Evolutionary conservation across 306 rosid genomes (phyloP).

Genomic region (Arachis stenosperma): DNA sequence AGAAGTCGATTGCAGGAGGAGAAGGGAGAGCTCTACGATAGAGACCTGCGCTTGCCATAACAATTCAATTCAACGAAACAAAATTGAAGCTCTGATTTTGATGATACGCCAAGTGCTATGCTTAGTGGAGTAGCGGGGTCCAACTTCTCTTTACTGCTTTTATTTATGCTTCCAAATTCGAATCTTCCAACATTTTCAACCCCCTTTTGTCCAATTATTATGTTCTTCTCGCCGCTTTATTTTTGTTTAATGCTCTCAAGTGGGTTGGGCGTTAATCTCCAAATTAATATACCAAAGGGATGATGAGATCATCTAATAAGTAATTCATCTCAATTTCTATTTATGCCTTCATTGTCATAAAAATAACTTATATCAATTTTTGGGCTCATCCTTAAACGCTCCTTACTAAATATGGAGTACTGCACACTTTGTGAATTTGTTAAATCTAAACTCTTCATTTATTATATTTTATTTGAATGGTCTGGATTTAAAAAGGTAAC

Average conservation of each 20-base stretch:
- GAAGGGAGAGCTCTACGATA: slow-evolving; percentile 72
- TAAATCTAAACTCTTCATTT: no score
- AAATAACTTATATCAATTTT: no score
- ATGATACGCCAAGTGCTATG: neutral
- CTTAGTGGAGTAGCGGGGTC: neutral
- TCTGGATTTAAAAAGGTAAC: no score
- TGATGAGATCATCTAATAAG: no score
- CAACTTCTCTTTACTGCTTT: neutral
- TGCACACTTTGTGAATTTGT: no score
- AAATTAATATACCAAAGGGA: no score
- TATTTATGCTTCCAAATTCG: neutral
- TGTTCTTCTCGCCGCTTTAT: neutral
- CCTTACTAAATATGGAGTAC: no score
- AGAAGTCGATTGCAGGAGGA: slow-evolving; percentile 70
- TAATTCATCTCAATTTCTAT: no score
- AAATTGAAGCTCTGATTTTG: neutral
- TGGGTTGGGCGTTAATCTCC: no score
- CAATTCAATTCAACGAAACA: neutral
- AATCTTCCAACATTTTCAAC: neutral
- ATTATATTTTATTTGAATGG: no score
- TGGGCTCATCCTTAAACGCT: no score
- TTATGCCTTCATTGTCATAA: no score
- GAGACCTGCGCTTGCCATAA: slow-evolving; percentile 56
- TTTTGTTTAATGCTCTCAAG: neutral
- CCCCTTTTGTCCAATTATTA: neutral